Percentiles rank a stretch among this genome's conserved stretches.
These are phyloP conservation scores for Fusarium cicatricum DNA, from an alignment of 2,329 filamentous ascomycete genomes.

Conservation along the genomic window DNA sequence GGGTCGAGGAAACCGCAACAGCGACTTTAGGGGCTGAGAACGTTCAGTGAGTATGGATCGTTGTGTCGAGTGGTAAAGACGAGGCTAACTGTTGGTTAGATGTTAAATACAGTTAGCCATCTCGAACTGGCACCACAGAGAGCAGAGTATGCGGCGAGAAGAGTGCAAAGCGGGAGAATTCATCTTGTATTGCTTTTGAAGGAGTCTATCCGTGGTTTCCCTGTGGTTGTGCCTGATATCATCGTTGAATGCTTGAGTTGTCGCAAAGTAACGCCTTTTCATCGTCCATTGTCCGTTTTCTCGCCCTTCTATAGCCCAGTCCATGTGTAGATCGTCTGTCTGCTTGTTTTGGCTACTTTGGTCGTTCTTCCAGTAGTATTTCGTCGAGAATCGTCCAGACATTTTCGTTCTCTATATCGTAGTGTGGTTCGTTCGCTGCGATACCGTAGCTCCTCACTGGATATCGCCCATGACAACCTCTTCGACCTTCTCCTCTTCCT, in stretches of 20 bases:
- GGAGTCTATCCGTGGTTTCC: background rate
- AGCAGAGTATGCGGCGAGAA: background rate
- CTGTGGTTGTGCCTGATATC: background rate
- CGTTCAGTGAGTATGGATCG: background rate
- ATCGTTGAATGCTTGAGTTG: background rate
- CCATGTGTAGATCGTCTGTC: background rate
- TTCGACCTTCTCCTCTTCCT: constrained; percentile 23
- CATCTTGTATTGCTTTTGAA: constrained; percentile 21
- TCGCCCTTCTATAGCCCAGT: background rate
- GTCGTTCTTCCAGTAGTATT: background rate
- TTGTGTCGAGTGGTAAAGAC: background rate
- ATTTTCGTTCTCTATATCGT: background rate
- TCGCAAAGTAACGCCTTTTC: background rate
- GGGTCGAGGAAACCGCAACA: background rate
- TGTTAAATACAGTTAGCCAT: background rate
- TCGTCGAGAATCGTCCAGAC: background rate
- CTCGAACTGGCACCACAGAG: background rate
- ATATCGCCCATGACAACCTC: constrained; percentile 44
- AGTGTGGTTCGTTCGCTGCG: background rate
- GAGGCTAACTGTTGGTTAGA: background rate
- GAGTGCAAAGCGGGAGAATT: background rate
- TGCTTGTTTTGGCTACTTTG: background rate
- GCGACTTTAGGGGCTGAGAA: background rate
- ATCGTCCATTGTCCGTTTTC: background rate
- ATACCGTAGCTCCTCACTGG: constrained; percentile 21